Conservation (phyloP, 1,284 basidiomycete genomes). For the Phylloboletellus chloephorus region DNA sequence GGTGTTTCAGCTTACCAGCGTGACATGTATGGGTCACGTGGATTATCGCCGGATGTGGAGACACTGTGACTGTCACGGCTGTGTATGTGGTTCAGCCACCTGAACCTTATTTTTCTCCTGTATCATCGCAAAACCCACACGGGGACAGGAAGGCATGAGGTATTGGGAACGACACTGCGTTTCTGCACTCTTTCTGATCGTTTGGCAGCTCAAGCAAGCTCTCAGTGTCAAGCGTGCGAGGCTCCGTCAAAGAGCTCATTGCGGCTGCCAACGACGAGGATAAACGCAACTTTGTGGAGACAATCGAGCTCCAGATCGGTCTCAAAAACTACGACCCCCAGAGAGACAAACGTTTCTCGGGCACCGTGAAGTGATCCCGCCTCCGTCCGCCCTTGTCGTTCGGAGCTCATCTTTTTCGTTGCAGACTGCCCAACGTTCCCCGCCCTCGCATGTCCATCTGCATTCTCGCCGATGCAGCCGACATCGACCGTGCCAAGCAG, state of each 20-base stretch:
- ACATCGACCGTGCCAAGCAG: constrained; percentile 98
- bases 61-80: constrained; percentile 31
- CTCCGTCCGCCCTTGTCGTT: not conserved
- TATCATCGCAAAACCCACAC: constrained; percentile 20
- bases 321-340: constrained; percentile 98
- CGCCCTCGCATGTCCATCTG: constrained; percentile 99
- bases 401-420: constrained; percentile 2
- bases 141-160: constrained; percentile 29
- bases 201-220: constrained; percentile 54
- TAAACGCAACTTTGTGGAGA: constrained; percentile 87
- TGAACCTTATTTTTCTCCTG: constrained; percentile 28
- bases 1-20: constrained; percentile 9
- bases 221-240: constrained; percentile 98
- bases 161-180: constrained; percentile 4
- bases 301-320: constrained; percentile 94
- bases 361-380: constrained; percentile 79
- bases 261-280: constrained; percentile 75
- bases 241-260: constrained; percentile 84
- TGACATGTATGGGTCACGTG: constrained; percentile 24
- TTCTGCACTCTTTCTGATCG: constrained; percentile 6
- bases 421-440: constrained; percentile 90
- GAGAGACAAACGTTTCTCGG: constrained; percentile 95
- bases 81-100: constrained; percentile 32
- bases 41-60: not conserved
- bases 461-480: constrained; percentile 98